phyloP scores from a whole-genome alignment of 345 rosid genomes.

The Ceriops decandra region DNA sequence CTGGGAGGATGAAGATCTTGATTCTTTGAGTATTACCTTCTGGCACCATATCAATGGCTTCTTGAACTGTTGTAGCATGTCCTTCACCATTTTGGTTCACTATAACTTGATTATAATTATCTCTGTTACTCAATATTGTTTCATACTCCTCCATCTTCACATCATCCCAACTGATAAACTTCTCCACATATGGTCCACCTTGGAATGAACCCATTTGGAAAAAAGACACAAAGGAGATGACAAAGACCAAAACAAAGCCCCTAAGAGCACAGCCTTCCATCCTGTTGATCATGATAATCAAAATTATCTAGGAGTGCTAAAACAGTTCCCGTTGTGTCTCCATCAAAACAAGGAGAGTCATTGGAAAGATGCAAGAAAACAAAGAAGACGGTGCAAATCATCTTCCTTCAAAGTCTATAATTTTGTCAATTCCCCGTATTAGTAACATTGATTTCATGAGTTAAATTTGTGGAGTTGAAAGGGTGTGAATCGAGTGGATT shows the following conservation, averaged over 20 bases:
- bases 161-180: slow-evolving; percentile 75
- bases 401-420: background rate
- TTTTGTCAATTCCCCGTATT: background rate
- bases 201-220: slow-evolving; percentile 16
- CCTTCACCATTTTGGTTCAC: slow-evolving; percentile 68
- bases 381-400: background rate
- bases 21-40: slow-evolving; percentile 55
- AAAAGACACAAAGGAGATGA: slow-evolving; percentile 1
- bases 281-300: background rate
- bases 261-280: slow-evolving; percentile 13
- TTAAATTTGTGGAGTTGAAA: slow-evolving; percentile 22
- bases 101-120: slow-evolving; percentile 37
- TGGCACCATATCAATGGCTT: slow-evolving; percentile 81
- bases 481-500: slow-evolving; percentile 47
- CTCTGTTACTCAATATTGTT: slow-evolving; percentile 24
- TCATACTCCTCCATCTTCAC: slow-evolving; percentile 40
- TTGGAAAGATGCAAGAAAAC: background rate
- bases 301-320: background rate
- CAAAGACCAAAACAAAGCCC: slow-evolving; percentile 16
- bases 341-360: background rate
- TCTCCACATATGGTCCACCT: slow-evolving; percentile 3
- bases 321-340: background rate
- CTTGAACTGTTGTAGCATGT: slow-evolving; percentile 80
- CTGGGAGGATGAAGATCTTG: slow-evolving; percentile 73
- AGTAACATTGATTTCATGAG: slow-evolving; percentile 1